Percentiles rank a stretch among this genome's conserved stretches.
phyloP scores from a whole-genome alignment of 202 grass and related monocot genomes.

The Setaria italica region DNA sequence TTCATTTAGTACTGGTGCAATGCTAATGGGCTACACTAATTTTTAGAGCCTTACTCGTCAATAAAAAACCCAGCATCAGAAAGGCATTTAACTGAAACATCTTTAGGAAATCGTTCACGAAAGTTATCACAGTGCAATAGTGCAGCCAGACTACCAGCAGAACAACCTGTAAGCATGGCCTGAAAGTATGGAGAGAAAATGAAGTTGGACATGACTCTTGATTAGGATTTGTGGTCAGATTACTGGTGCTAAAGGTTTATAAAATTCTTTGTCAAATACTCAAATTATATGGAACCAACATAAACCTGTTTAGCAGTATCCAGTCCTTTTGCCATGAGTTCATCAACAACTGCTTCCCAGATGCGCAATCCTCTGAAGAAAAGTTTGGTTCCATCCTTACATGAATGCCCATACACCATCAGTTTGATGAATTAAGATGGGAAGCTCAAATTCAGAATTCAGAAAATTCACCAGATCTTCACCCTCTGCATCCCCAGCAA shows the following conservation, averaged over 20 bases:
- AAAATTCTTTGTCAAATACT: background rate
- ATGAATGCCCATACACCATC: background rate
- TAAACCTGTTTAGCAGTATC: slow-evolving; percentile 56
- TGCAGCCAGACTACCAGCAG: slow-evolving; percentile 71
- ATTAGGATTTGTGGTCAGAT: background rate
- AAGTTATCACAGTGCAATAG: slow-evolving; percentile 73
- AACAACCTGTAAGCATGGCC: slow-evolving; percentile 76
- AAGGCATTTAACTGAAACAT: slow-evolving; percentile 69
- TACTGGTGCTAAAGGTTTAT: background rate
- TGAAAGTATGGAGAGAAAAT: slow-evolving; percentile 31
- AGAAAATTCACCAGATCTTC: slow-evolving; percentile 42
- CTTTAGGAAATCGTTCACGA: slow-evolving; percentile 37
- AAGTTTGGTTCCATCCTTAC: slow-evolving; percentile 57
- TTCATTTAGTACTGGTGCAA: slow-evolving; percentile 22
- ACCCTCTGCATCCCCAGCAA: slow-evolving; percentile 65
- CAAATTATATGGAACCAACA: background rate
- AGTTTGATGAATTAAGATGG: background rate
- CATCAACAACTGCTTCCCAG: slow-evolving; percentile 58
- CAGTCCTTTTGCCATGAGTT: slow-evolving; percentile 67
- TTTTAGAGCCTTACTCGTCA: slow-evolving; percentile 58
- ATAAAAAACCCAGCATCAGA: slow-evolving; percentile 84
- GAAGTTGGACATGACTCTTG: background rate
- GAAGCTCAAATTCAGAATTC: background rate
- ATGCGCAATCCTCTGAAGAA: slow-evolving; percentile 75
- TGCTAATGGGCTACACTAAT: background rate